A percentile compares a stretch with the other conserved stretches of the same genome.
phyloP scores from a whole-genome alignment of 495 filamentous ascomycete genomes.

The Aspergillus egyptiacus region DNA sequence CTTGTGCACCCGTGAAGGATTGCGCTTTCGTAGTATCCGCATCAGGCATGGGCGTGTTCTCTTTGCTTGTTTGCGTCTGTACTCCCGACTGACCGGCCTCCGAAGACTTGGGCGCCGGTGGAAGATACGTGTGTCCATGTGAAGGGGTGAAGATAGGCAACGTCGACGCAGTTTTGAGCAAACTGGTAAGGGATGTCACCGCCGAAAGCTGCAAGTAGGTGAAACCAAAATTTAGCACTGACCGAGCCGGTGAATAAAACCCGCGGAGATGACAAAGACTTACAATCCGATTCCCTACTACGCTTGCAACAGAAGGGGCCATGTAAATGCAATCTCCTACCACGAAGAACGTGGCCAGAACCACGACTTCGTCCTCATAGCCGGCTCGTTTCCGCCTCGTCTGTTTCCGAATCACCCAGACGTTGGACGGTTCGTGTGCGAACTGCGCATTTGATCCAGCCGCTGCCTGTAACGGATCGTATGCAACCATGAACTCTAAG shows the following conservation, averaged over 20 bases:
- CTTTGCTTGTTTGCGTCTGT: constrained; percentile 46
- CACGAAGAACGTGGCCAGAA: constrained; percentile 77
- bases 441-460: constrained; percentile 55
- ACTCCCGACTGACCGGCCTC: constrained; percentile 28
- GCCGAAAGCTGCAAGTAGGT: constrained; percentile 52
- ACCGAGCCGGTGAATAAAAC: neutral
- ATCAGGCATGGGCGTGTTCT: constrained; percentile 57
- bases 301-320: constrained; percentile 74
- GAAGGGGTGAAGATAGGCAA: constrained; percentile 69
- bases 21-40: constrained; percentile 29
- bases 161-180: constrained; percentile 55
- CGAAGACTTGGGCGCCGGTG: constrained; percentile 38
- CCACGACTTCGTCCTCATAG: constrained; percentile 60
- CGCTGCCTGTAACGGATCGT: constrained; percentile 60
- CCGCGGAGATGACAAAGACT: constrained; percentile 18
- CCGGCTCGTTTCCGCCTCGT: constrained; percentile 54
- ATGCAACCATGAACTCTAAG: constrained; percentile 73
- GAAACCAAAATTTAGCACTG: neutral
- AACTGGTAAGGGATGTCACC: constrained; percentile 59
- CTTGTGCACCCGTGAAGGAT: constrained; percentile 30
- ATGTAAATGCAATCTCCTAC: constrained; percentile 83
- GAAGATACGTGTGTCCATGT: constrained; percentile 67
- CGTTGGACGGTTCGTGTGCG: constrained; percentile 51
- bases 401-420: constrained; percentile 94
- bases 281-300: constrained; percentile 72